A percentile compares a stretch with the other conserved stretches of the same genome.
phyloP scores from a whole-genome alignment of 2,329 filamentous ascomycete species.

The Tolypocladium amazonense region DNA sequence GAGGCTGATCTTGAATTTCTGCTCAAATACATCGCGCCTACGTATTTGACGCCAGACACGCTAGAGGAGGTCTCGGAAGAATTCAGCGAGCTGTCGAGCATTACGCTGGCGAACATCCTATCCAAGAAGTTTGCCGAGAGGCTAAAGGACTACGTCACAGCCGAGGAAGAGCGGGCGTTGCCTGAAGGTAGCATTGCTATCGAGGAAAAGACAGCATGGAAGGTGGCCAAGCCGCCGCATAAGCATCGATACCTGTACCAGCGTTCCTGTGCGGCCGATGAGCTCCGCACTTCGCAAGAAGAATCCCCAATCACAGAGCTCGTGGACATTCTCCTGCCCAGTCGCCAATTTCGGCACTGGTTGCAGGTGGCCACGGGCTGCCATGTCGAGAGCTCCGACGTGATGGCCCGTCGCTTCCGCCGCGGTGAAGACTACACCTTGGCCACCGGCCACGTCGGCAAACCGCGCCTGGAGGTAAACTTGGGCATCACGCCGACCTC shows the following conservation, averaged over 20 bases:
- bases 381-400: conserved; percentile 59
- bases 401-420: conserved; percentile 80
- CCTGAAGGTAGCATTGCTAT: conserved; percentile 41
- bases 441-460: conserved; percentile 70
- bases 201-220: conserved; percentile 52
- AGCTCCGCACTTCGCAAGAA: conserved; percentile 25
- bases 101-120: conserved; percentile 71
- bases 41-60: conserved; percentile 85
- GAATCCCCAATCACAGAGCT: conserved; percentile 63
- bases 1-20: conserved; percentile 81
- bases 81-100: conserved; percentile 74
- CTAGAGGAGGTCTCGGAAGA: conserved; percentile 70
- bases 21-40: conserved; percentile 79
- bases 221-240: conserved; percentile 77
- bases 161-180: conserved; percentile 43
- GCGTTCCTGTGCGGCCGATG: conserved; percentile 35
- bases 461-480: conserved; percentile 76
- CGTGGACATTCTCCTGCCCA: conserved; percentile 73
- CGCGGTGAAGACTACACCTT: conserved; percentile 85
- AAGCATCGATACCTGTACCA: conserved; percentile 90
- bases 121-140: conserved; percentile 64
- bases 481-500: conserved; percentile 74
- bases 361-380: conserved; percentile 72
- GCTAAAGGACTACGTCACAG: conserved; percentile 61
- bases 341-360: conserved; percentile 81